Evolutionary conservation across 768 basidiomycete species (phyloP).

Genomic region (Mycena latifolia): DNA sequence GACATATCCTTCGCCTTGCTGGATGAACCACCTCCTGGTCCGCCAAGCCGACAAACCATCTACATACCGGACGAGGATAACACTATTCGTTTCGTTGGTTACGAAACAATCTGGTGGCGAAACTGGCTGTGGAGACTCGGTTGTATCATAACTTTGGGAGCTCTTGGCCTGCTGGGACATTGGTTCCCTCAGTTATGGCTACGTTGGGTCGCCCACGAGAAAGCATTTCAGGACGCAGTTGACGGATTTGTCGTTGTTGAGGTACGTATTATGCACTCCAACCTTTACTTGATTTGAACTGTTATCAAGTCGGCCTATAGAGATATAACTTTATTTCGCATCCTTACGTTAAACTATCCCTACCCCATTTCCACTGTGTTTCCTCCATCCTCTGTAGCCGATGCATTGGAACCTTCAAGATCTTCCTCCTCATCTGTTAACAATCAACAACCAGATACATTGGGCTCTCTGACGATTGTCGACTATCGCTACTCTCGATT

Average conservation of each 20-base stretch:
- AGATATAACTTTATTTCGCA: slow-evolving; percentile 82
- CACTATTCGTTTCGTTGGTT: slow-evolving; percentile 89
- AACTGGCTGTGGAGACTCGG: slow-evolving; percentile 77
- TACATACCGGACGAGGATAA: slow-evolving; percentile 92
- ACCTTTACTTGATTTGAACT: slow-evolving; percentile 32
- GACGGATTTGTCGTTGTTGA: slow-evolving; percentile 90
- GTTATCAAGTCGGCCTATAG: slow-evolving; percentile 81
- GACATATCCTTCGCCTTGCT: slow-evolving; percentile 71
- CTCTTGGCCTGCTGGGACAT: slow-evolving; percentile 84
- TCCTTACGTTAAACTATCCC: slow-evolving; percentile 77
- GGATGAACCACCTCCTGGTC: slow-evolving; percentile 82
- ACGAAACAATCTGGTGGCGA: slow-evolving; percentile 75
- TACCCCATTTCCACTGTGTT: slow-evolving; percentile 88
- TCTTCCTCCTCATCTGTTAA: slow-evolving; percentile 6
- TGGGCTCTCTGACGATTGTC: slow-evolving; percentile 67
- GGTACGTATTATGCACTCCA: slow-evolving; percentile 60
- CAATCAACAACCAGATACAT: slow-evolving; percentile 5
- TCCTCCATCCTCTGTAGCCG: slow-evolving; percentile 49
- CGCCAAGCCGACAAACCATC: slow-evolving; percentile 88
- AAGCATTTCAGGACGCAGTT: slow-evolving; percentile 78
- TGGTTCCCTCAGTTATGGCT: slow-evolving; percentile 97
- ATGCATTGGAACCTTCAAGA: slow-evolving; percentile 38
- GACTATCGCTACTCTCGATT: slow-evolving; percentile 96
- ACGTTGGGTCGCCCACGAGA: slow-evolving; percentile 85
- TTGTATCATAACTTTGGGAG: slow-evolving; percentile 77